A percentile compares a stretch with the other conserved stretches of the same genome.
These are phyloP conservation scores for Gonium pectorale DNA, from an alignment of 139 green algal species.

Conservation along the genomic window DNA sequence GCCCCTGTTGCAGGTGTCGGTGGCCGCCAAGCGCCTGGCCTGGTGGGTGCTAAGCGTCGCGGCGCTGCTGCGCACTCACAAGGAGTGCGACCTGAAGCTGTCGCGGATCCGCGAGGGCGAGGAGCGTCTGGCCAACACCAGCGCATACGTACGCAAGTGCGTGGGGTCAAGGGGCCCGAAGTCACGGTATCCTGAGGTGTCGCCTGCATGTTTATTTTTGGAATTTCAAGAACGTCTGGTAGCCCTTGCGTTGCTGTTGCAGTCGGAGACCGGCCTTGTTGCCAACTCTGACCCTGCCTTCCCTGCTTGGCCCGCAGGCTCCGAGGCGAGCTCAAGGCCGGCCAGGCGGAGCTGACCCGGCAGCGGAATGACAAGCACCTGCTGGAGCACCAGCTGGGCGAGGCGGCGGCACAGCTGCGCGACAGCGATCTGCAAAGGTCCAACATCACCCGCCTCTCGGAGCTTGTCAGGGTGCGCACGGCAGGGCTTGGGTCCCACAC, in stretches of 20 bases:
- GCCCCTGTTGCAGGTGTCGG: constrained; percentile 34
- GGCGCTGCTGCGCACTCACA: constrained; percentile 45
- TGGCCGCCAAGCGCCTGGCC: constrained; percentile 52
- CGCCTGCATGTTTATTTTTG: no score
- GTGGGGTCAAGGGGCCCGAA: no score
- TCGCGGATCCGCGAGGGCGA: constrained; percentile 46
- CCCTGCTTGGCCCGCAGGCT: neutral
- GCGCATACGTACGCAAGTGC: constrained; percentile 40
- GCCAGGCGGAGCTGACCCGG: constrained; percentile 31
- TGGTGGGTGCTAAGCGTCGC: constrained; percentile 58
- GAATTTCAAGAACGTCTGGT: no score
- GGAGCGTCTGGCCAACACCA: constrained; percentile 47
- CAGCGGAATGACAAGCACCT: constrained; percentile 1
- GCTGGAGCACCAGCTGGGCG: constrained; percentile 36
- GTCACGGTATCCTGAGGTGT: no score
- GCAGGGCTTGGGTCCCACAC: no score
- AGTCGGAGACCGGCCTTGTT: neutral
- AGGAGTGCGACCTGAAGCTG: constrained; percentile 52
- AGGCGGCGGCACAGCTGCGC: constrained; percentile 27
- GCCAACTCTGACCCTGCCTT: neutral
- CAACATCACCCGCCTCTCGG: constrained; percentile 32
- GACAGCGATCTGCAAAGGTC: constrained; percentile 38
- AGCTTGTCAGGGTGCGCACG: constrained; percentile 27
- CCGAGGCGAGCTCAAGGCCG: constrained; percentile 47
- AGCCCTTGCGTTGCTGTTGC: no score